Conservation (phyloP, 2,329 filamentous ascomycete genomes). For the Hypoxylon sp. region DNA sequence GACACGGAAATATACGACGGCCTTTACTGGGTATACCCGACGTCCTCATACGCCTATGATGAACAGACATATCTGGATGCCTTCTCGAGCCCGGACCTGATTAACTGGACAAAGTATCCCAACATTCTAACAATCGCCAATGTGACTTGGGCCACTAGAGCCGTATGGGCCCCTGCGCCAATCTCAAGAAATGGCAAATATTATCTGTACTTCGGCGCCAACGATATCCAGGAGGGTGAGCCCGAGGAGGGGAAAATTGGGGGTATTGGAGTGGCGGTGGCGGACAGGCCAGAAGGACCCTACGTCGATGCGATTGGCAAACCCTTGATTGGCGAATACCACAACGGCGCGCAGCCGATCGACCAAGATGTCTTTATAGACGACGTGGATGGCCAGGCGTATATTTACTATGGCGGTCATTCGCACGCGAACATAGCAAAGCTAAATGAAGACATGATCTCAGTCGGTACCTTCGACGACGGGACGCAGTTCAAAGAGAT, state of each 20-base stretch:
- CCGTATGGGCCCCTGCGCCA: slow-evolving; percentile 65
- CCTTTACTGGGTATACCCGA: slow-evolving; percentile 66
- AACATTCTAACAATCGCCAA: slow-evolving; percentile 59
- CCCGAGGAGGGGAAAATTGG: slow-evolving; percentile 52
- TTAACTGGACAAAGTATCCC: slow-evolving; percentile 64
- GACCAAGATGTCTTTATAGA: slow-evolving; percentile 63
- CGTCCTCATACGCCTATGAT: slow-evolving; percentile 61
- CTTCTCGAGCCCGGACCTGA: slow-evolving; percentile 65
- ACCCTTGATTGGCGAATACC: slow-evolving; percentile 61
- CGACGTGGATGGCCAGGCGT: slow-evolving; percentile 57
- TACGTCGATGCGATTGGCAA: slow-evolving; percentile 60
- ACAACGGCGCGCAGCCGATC: slow-evolving; percentile 65
- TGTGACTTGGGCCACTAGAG: slow-evolving; percentile 62
- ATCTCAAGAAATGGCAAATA: slow-evolving; percentile 61
- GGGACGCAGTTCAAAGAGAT: slow-evolving; percentile 60
- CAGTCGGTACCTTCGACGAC: slow-evolving; percentile 59
- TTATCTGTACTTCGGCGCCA: slow-evolving; percentile 67
- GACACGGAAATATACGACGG: slow-evolving; percentile 63
- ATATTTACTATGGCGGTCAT: slow-evolving; percentile 63
- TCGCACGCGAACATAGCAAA: slow-evolving; percentile 61
- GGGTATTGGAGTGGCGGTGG: slow-evolving; percentile 61
- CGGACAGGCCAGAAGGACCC: slow-evolving; percentile 57
- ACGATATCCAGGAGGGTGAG: slow-evolving; percentile 60
- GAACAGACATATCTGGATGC: slow-evolving; percentile 66
- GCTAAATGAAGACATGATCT: slow-evolving; percentile 61